phyloP scores from a whole-genome alignment of 2,329 filamentous ascomycete species.

The Thelonectria rubi region DNA sequence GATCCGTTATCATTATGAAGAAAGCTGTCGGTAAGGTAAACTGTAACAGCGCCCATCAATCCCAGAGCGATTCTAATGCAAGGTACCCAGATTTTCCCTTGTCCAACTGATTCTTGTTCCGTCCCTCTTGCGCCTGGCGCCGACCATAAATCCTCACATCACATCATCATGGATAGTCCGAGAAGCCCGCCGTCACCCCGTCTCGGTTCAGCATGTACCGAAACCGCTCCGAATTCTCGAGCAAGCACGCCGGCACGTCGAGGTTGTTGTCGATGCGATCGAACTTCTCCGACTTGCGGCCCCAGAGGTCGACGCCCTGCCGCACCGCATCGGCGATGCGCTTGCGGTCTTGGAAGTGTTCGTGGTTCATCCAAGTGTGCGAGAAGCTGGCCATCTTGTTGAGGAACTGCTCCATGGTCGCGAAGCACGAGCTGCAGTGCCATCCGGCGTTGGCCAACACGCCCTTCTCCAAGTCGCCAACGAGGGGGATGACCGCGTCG shows the following conservation, averaged over 20 bases:
- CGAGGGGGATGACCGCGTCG: slow-evolving; percentile 51
- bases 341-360: slow-evolving; percentile 56
- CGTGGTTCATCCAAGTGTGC: slow-evolving; percentile 61
- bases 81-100: slow-evolving; percentile 6
- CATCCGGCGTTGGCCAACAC: slow-evolving; percentile 62
- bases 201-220: slow-evolving; percentile 57
- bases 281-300: slow-evolving; percentile 58
- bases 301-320: slow-evolving; percentile 64
- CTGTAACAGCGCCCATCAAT: neutral
- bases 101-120: neutral
- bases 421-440: slow-evolving; percentile 71
- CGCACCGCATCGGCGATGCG: slow-evolving; percentile 62
- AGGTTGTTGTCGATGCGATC: slow-evolving; percentile 58
- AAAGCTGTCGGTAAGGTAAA: neutral
- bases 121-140: slow-evolving; percentile 11
- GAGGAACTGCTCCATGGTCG: slow-evolving; percentile 62
- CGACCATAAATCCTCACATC: neutral
- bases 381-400: slow-evolving; percentile 67
- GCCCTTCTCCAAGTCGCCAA: slow-evolving; percentile 54
- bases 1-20: neutral
- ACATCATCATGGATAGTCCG: slow-evolving; percentile 52
- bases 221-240: slow-evolving; percentile 51
- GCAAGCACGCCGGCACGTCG: slow-evolving; percentile 62
- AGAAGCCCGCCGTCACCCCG: slow-evolving; percentile 58
- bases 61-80: neutral